Evolutionary conservation across 169 alveolate genomes (phyloP).

Genomic region (Theileria parva): DNA sequence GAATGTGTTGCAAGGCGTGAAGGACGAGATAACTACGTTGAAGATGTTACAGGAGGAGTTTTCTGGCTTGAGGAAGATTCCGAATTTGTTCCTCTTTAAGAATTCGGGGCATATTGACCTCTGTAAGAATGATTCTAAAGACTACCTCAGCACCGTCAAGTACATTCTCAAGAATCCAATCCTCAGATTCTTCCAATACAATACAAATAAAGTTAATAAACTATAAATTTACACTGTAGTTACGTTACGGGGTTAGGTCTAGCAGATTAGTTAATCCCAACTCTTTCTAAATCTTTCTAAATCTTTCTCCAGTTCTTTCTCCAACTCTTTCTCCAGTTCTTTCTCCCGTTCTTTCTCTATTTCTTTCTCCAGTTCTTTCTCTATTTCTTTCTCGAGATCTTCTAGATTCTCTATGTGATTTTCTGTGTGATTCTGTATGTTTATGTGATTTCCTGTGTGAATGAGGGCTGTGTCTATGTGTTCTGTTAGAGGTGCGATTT

Average conservation of each 20-base stretch:
- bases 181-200: conserved; percentile 13
- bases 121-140: conserved; percentile 17
- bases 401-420: neutral
- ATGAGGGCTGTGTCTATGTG: neutral
- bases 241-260: too few species aligned
- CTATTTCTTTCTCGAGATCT: neutral
- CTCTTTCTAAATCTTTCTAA: too few species aligned
- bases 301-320: neutral
- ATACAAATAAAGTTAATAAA: conserved; percentile 3
- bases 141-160: conserved; percentile 37
- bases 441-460: neutral
- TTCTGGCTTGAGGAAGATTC: neutral
- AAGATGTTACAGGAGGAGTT: conserved; percentile 47
- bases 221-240: neutral
- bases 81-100: conserved; percentile 35
- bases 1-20: conserved; percentile 58
- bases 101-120: conserved; percentile 57
- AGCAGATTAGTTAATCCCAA: neutral
- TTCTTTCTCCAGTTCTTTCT: neutral
- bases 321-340: neutral
- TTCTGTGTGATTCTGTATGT: neutral
- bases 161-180: conserved; percentile 19
- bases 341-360: neutral
- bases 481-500: neutral
- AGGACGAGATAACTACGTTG: conserved; percentile 45